A percentile compares a stretch with the other conserved stretches of the same genome.
Conservation (phyloP, 164 flowering plant genomes). For the Chimonanthus praecox region DNA sequence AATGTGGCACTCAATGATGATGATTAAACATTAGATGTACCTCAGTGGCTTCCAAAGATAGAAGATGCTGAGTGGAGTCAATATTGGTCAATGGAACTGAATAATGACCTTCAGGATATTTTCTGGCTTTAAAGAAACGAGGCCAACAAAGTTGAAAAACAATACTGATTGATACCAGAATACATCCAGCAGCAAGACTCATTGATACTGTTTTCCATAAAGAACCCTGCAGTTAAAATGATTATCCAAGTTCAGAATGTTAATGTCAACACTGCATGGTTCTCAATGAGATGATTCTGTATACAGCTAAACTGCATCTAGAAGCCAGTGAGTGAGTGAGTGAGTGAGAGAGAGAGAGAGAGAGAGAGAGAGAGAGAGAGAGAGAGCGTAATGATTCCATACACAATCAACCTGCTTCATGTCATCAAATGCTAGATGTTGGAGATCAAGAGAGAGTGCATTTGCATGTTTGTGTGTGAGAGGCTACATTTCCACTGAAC, state of each 20-base stretch:
- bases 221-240: constrained; percentile 43
- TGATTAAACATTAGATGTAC: constrained; percentile 22
- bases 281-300: background rate
- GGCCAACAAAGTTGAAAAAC: constrained; percentile 40
- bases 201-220: constrained; percentile 38
- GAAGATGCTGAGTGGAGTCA: constrained; percentile 16
- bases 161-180: constrained; percentile 40
- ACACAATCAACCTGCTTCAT: too few species aligned
- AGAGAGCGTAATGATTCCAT: too few species aligned
- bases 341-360: too few species aligned
- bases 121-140: constrained; percentile 22
- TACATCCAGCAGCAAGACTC: constrained; percentile 47
- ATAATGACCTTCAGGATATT: constrained; percentile 11
- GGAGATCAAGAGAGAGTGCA: too few species aligned
- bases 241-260: constrained; percentile 3
- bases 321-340: too few species aligned
- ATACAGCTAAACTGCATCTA: too few species aligned
- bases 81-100: constrained; percentile 27
- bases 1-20: background rate
- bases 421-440: too few species aligned
- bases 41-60: constrained; percentile 39
- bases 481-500: background rate
- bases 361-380: too few species aligned
- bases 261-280: background rate
- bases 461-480: background rate